Conservation (phyloP, 805 yeast genomes). For the Starmerella floris region DNA sequence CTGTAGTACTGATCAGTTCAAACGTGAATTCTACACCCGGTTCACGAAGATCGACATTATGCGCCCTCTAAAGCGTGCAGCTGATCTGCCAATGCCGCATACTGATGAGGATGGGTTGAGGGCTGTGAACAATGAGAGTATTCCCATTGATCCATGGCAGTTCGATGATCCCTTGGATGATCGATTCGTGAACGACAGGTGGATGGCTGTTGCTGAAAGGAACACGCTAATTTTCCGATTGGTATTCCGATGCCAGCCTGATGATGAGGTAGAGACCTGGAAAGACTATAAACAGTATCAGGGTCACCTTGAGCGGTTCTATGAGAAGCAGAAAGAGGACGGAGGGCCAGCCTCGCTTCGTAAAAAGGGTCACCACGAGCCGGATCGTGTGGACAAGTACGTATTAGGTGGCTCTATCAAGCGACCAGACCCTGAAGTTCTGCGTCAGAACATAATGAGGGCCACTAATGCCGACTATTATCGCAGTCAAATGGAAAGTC, state of each 20-base stretch:
- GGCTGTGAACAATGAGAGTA: constrained; percentile 28
- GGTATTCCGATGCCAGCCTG: constrained; percentile 92
- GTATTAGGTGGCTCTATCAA: constrained; percentile 14
- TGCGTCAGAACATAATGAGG: background rate
- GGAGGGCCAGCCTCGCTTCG: constrained; percentile 37
- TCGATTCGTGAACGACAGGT: constrained; percentile 71
- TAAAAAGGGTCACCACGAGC: constrained; percentile 19
- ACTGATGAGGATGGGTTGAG: constrained; percentile 20
- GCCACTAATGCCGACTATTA: constrained; percentile 1
- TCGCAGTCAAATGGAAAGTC: background rate
- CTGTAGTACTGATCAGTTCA: constrained; percentile 23
- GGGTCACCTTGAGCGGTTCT: constrained; percentile 27
- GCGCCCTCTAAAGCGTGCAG: constrained; percentile 14
- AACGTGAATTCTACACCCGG: constrained; percentile 21
- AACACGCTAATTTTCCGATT: constrained; percentile 71
- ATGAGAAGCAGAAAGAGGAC: constrained; percentile 35
- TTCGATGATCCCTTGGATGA: constrained; percentile 78
- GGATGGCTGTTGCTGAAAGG: constrained; percentile 65
- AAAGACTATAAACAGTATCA: constrained; percentile 65
- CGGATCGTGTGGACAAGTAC: constrained; percentile 20
- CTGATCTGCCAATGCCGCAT: constrained; percentile 15
- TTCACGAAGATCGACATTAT: constrained; percentile 14
- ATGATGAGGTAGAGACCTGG: constrained; percentile 83
- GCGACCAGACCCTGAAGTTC: constrained; percentile 5
- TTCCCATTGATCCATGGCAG: constrained; percentile 66